A percentile compares a stretch with the other conserved stretches of the same genome.
phyloP scores from a whole-genome alignment of 345 rosid genomes.

The Cardamine chenopodiifolia region DNA sequence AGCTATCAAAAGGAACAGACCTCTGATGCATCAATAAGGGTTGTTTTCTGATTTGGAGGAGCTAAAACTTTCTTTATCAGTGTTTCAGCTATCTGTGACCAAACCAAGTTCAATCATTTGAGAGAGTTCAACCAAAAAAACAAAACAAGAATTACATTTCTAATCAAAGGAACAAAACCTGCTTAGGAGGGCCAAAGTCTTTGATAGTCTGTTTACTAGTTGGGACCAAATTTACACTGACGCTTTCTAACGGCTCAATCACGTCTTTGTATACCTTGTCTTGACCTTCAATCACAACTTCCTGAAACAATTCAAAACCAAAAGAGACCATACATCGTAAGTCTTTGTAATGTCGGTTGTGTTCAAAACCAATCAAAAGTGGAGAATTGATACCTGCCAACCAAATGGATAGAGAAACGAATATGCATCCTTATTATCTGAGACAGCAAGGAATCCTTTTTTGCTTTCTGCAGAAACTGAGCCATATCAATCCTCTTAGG shows the following conservation, averaged over 20 bases:
- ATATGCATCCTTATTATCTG: slow-evolving; percentile 83
- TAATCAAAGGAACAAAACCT: slow-evolving; percentile 53
- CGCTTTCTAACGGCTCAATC: slow-evolving; percentile 91
- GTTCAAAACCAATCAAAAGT: not conserved
- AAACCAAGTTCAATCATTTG: slow-evolving; percentile 18
- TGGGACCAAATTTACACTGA: slow-evolving; percentile 65
- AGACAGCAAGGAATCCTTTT: slow-evolving; percentile 67
- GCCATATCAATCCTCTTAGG: slow-evolving; percentile 90
- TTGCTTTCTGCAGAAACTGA: slow-evolving; percentile 99
- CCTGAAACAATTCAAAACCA: slow-evolving; percentile 47
- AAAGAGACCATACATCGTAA: slow-evolving; percentile 1
- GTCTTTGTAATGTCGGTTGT: not conserved
- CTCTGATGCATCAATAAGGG: slow-evolving; percentile 71
- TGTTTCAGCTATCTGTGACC: slow-evolving; percentile 78
- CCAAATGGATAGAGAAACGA: slow-evolving; percentile 86
- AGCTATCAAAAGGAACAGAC: slow-evolving; percentile 41
- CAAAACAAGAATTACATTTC: not conserved
- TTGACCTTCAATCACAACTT: slow-evolving; percentile 81
- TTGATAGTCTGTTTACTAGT: slow-evolving; percentile 73
- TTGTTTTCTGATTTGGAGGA: slow-evolving; percentile 82
- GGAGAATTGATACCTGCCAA: slow-evolving; percentile 66
- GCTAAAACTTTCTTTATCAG: slow-evolving; percentile 77
- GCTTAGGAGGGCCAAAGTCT: slow-evolving; percentile 84
- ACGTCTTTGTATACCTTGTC: slow-evolving; percentile 96
- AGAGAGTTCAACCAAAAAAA: not conserved